Base-by-base conservation (phyloP, 805 yeast species). In the Lipomyces starkeyi region DNA sequence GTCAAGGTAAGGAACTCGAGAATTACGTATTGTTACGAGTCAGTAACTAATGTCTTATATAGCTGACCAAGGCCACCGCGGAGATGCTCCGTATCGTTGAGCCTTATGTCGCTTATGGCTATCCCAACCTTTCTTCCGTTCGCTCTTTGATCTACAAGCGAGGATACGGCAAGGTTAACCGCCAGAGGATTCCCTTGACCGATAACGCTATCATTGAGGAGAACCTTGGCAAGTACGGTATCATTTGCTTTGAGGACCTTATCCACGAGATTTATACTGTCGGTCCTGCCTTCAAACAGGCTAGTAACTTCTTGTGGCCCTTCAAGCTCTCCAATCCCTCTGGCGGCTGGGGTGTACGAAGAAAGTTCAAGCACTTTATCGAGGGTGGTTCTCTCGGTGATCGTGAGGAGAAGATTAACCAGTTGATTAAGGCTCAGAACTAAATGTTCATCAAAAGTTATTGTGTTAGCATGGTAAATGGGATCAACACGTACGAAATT, bases 331-430 rank as follows among this genome's bases (percentile, higher is more conserved):
- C 92, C 75, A 88, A 88, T 85, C 93, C 93, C 79, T 83, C 83
- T 79, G 93, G 93, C 79, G 93, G 93, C 82, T 88, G 90, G 92
- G 88, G 91, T 82, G 86, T 87, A 74, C 83, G 83, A 76, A 87
- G 92, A 86, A 88, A 89, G 87, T 89, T 88, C 90, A 86, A 86
- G 83, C 92, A 88, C 83, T 89, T 86, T 81, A 88, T 88, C 85
- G 91, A 88, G 84, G 92, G 92, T 84, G 93, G 93, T 83, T 88
- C 90, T 82, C 83, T 88, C 78, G 93, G 93, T 86, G 88, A 88
- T 89, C 87, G 91, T 81, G 93, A 88, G 84, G 84, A 88, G 76
- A 84, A 83, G 88, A 89, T 88, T 83, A 88, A 88, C 87, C 85
- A 85, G 80, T 85, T 88, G 80, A 88, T 88, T 79, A 69, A 69